Conservation (phyloP, 768 basidiomycete species). For the Auricularia cornea region DNA sequence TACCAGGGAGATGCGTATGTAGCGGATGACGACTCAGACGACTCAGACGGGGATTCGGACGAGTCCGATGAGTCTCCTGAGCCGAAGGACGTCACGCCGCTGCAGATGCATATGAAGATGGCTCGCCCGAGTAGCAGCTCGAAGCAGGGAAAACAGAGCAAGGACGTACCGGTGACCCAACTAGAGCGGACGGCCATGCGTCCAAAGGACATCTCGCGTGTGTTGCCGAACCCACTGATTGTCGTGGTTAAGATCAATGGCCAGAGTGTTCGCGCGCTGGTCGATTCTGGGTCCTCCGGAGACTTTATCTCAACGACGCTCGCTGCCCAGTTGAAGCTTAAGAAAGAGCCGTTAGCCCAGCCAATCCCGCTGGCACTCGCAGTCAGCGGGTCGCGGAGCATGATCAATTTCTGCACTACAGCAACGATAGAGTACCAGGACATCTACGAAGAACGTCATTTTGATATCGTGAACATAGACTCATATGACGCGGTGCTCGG, state of each 20-base stretch:
- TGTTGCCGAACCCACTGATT: conserved; percentile 26
- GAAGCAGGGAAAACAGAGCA: no score
- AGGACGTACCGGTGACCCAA: no score
- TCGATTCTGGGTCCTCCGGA: conserved; percentile 32
- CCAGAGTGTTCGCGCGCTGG: conserved; percentile 22
- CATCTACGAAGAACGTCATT: conserved; percentile 22
- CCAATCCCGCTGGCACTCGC: conserved; percentile 33
- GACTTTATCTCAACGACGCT: conserved; percentile 34
- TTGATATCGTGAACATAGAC: conserved; percentile 32
- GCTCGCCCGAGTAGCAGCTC: no score
- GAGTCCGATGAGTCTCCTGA: no score
- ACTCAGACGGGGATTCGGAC: no score
- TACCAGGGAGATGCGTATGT: no score
- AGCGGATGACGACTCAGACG: no score
- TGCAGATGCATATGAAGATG: no score
- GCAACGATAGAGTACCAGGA: conserved; percentile 27
- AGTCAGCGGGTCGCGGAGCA: conserved; percentile 32
- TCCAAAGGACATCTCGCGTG: not conserved
- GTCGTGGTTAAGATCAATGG: conserved; percentile 27
- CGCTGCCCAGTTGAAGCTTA: conserved; percentile 28
- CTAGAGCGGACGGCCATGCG: not conserved
- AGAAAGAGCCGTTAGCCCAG: conserved; percentile 16
- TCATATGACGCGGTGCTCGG: conserved; percentile 34
- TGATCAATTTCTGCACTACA: conserved; percentile 23
- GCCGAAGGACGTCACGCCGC: no score